These are phyloP conservation scores for Salvia miltiorrhiza DNA, from an alignment of 257 asterid genomes.

Conservation along the genomic window DNA sequence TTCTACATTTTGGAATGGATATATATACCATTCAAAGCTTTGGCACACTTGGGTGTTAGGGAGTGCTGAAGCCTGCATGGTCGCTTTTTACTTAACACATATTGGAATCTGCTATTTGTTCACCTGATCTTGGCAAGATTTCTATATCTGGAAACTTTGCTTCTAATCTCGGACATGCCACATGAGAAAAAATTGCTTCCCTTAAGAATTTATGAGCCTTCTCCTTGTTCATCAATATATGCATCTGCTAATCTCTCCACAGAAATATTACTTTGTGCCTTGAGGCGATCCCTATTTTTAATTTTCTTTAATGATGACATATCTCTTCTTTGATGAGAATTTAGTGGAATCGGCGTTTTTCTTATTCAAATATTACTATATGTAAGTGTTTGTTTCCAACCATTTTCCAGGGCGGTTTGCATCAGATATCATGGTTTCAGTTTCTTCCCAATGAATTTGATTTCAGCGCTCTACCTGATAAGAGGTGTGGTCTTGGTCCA, in stretches of 20 bases:
- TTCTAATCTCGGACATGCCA: background rate
- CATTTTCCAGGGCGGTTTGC: slow-evolving; percentile 85
- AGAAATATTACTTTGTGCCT: background rate
- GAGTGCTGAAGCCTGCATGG: background rate
- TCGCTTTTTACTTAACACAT: slow-evolving; percentile 2
- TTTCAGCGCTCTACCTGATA: slow-evolving; percentile 57
- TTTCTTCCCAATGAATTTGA: slow-evolving; percentile 83
- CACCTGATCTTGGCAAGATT: background rate
- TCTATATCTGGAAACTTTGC: background rate
- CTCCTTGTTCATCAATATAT: background rate
- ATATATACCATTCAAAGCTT: background rate
- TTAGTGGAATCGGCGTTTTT: slow-evolving; percentile 5
- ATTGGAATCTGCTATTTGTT: background rate
- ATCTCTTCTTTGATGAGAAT: slow-evolving; percentile 1
- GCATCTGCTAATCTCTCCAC: background rate
- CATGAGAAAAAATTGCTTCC: background rate
- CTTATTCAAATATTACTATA: background rate
- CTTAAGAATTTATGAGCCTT: background rate
- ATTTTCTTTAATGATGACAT: slow-evolving; percentile 2
- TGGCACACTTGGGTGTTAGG: background rate
- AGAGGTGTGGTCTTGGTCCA: slow-evolving; percentile 51
- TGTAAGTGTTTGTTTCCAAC: slow-evolving; percentile 8
- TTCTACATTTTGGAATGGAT: background rate
- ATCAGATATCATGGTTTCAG: slow-evolving; percentile 99
- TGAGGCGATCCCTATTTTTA: background rate